These are phyloP conservation scores for Amanita polypyramis DNA, from an alignment of 768 basidiomycete species.

Conservation along the genomic window DNA sequence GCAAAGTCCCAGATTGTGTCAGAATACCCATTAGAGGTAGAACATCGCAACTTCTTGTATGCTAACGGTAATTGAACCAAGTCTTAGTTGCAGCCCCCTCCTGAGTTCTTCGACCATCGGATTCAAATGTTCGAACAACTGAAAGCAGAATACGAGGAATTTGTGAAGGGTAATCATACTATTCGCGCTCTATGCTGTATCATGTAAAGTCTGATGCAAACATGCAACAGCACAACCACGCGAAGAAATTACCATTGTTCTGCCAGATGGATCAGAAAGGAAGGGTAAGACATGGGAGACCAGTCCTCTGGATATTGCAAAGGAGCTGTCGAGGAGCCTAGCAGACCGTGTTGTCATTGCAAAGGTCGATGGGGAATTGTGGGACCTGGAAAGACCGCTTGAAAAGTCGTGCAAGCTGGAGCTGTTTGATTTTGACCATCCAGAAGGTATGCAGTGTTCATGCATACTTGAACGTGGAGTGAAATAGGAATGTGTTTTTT, in stretches of 20 bases:
- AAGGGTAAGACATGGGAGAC: slow-evolving; percentile 92
- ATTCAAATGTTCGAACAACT: slow-evolving; percentile 84
- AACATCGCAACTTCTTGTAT: slow-evolving; percentile 8
- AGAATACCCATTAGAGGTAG: slow-evolving; percentile 57
- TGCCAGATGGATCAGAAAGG: slow-evolving; percentile 79
- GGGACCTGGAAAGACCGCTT: slow-evolving; percentile 95
- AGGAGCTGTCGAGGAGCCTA: slow-evolving; percentile 76
- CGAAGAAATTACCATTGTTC: slow-evolving; percentile 71
- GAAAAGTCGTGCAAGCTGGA: slow-evolving; percentile 75
- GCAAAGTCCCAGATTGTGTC: slow-evolving; percentile 26
- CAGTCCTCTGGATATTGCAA: slow-evolving; percentile 84
- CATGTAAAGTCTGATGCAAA: slow-evolving; percentile 4
- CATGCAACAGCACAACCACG: slow-evolving; percentile 57
- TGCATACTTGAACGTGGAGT: no score
- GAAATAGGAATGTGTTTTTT: background rate
- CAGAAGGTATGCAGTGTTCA: slow-evolving; percentile 48
- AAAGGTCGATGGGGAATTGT: slow-evolving; percentile 82
- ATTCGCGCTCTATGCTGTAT: background rate
- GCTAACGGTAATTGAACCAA: background rate
- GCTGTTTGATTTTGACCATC: slow-evolving; percentile 86
- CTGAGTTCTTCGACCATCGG: slow-evolving; percentile 83
- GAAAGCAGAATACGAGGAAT: slow-evolving; percentile 75
- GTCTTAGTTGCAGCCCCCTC: slow-evolving; percentile 64
- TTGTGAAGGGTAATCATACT: slow-evolving; percentile 49
- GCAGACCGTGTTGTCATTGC: slow-evolving; percentile 89